phyloP scores from a whole-genome alignment of 129 eudicot species.

The Flaveria trinervia region DNA sequence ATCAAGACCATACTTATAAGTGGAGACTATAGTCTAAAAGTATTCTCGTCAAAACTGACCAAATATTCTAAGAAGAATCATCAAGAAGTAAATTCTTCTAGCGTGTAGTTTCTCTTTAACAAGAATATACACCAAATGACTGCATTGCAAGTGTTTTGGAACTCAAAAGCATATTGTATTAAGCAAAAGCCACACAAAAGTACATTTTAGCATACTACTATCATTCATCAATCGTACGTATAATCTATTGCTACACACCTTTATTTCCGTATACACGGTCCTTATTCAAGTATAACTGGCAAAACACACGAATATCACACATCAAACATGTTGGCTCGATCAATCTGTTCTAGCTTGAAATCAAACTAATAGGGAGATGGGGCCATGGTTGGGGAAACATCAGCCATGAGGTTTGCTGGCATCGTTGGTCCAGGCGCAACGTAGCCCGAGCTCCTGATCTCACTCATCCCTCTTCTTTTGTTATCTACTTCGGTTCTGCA shows the following conservation, averaged over 20 bases:
- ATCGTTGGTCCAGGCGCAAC: conserved; percentile 55
- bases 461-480: conserved; percentile 72
- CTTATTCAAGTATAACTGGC: conserved; percentile 15
- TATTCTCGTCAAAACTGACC: too few relatives aligned
- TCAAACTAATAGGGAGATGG: conserved; percentile 22
- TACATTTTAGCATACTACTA: neutral
- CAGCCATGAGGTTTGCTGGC: conserved; percentile 1
- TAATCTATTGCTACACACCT: neutral
- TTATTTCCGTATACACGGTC: conserved; percentile 1
- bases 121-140: too few relatives aligned
- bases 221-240: neutral
- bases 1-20: too few relatives aligned
- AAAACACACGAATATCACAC: neutral
- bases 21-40: too few relatives aligned
- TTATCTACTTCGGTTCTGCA: conserved; percentile 51
- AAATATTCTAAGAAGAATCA: too few relatives aligned
- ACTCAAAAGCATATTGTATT: neutral
- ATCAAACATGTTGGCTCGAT: neutral
- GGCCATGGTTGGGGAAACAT: conserved; percentile 24
- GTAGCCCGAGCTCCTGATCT: conserved; percentile 73
- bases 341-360: neutral
- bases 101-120: too few relatives aligned
- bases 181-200: neutral
- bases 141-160: neutral
- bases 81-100: too few relatives aligned